Evolutionary conservation across 495 filamentous ascomycete species (phyloP).

Genomic region (Gamarada debralockiae): DNA sequence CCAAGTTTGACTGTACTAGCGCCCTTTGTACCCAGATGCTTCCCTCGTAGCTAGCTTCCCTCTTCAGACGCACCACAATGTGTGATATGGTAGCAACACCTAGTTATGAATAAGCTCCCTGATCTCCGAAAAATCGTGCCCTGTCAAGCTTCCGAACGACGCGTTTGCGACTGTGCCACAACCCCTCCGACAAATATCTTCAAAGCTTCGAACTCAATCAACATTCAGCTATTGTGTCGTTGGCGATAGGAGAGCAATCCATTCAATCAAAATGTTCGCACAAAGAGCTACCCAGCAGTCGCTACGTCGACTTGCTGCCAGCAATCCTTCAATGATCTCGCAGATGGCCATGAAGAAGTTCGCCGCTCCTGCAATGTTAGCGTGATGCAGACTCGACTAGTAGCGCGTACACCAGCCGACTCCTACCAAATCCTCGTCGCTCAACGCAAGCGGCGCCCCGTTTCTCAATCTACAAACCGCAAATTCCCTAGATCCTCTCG

Average conservation of each 20-base stretch:
- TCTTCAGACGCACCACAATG: too few species aligned
- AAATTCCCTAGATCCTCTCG: conserved; percentile 80
- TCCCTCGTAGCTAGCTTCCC: too few species aligned
- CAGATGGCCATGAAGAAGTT: conserved; percentile 17
- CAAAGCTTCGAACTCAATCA: too few species aligned
- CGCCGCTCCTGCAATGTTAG: conserved; percentile 15
- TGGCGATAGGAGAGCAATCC: conserved; percentile 2
- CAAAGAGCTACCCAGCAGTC: conserved; percentile 64
- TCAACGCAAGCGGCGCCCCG: conserved; percentile 85
- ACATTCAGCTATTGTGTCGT: too few species aligned
- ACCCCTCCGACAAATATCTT: too few species aligned
- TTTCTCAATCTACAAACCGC: conserved; percentile 81
- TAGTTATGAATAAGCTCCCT: too few species aligned
- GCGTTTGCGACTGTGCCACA: too few species aligned
- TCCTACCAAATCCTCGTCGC: conserved; percentile 68
- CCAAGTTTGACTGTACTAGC: too few species aligned
- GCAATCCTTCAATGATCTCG: conserved; percentile 17
- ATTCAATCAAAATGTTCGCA: conserved; percentile 53
- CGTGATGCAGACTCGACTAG: conserved; percentile 49
- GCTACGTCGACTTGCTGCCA: conserved; percentile 49
- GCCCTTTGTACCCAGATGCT: too few species aligned
- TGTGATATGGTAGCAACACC: too few species aligned
- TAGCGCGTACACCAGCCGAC: conserved; percentile 55
- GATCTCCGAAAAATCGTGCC: too few species aligned
- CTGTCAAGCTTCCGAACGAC: too few species aligned